phyloP scores from a whole-genome alignment of 1,139 yeast species.

The Pneumocystis jirovecii region DNA sequence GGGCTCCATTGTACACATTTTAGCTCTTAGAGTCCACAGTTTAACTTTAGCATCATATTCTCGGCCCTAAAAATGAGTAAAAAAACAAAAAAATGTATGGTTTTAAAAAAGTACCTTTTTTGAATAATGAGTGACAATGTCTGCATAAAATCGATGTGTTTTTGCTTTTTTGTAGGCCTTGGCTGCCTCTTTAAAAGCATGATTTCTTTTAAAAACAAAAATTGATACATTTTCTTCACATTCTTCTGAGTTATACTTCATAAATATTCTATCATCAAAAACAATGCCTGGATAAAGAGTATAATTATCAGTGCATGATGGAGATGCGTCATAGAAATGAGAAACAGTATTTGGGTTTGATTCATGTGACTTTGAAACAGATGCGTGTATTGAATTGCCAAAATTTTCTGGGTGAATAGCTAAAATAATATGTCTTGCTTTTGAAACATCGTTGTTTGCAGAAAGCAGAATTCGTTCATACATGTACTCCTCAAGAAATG shows the following conservation, averaged over 20 bases:
- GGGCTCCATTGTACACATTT: neutral
- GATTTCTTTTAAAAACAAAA: neutral
- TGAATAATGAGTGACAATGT: neutral
- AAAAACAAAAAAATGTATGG: neutral
- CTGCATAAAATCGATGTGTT: neutral
- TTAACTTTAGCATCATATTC: neutral
- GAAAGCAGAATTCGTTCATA: neutral
- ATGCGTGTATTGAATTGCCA: neutral
- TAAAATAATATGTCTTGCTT: neutral
- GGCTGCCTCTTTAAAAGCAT: neutral
- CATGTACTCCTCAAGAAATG: neutral
- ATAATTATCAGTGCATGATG: neutral
- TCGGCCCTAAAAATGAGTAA: neutral
- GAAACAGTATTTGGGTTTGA: neutral
- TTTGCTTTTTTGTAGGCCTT: neutral
- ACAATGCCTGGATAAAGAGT: neutral
- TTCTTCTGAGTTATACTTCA: neutral
- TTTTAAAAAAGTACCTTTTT: neutral
- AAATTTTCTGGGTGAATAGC: neutral
- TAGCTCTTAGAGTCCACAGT: neutral
- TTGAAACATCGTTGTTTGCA: neutral
- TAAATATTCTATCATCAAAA: neutral
- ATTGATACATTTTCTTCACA: neutral
- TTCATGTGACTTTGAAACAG: neutral
- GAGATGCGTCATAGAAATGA: neutral